Percentiles rank a stretch among this genome's conserved stretches.
These are phyloP conservation scores for Hortiboletus flavorubellus DNA, from an alignment of 768 basidiomycete genomes.

Conservation along the genomic window DNA sequence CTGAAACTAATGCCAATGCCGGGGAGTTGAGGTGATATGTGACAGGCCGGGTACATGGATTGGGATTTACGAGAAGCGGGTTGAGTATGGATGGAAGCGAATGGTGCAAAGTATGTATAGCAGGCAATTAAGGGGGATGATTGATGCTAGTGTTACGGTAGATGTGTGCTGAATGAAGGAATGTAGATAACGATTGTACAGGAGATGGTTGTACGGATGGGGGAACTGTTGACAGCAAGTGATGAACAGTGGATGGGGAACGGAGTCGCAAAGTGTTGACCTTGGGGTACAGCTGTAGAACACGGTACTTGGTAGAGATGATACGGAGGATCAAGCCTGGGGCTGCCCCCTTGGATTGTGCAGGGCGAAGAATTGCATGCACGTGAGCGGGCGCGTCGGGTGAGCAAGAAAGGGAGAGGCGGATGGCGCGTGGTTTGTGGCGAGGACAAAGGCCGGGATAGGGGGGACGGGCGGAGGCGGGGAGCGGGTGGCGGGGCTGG, in stretches of 20 bases:
- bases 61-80: neutral
- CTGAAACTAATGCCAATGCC: neutral
- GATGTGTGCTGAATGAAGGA: conserved; percentile 7
- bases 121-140: neutral
- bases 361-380: conserved; percentile 48
- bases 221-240: neutral
- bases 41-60: neutral
- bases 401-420: neutral
- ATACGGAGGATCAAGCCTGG: conserved; percentile 15
- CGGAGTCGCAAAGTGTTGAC: neutral
- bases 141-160: neutral
- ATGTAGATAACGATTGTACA: conserved; percentile 10
- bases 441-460: conserved; percentile 45
- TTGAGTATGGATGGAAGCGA: neutral
- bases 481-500: conserved; percentile 38
- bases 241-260: neutral
- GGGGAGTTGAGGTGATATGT: neutral
- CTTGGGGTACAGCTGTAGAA: conserved; percentile 14
- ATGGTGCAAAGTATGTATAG: conserved; percentile 1
- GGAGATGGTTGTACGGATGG: neutral
- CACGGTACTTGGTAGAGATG: conserved; percentile 4
- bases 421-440: conserved; percentile 28
- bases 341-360: conserved; percentile 32
- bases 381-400: conserved; percentile 38
- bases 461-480: conserved; percentile 58